A percentile compares a stretch with the other conserved stretches of the same genome.
Evolutionary conservation across 768 basidiomycete genomes (phyloP).

Genomic region (Lactarius indigo): DNA sequence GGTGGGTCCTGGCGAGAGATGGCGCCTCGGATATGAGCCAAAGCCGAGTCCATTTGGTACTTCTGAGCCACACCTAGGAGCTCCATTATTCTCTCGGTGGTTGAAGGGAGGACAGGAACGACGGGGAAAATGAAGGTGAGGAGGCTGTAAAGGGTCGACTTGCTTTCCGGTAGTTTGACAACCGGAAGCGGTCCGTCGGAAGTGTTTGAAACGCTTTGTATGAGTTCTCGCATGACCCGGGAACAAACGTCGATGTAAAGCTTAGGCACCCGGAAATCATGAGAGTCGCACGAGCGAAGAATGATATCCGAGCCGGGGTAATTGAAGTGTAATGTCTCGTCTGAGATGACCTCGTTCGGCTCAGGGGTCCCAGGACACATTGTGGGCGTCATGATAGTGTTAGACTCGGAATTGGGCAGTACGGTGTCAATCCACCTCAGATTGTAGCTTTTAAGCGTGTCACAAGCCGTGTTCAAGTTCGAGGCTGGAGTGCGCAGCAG

Average conservation of each 20-base stretch:
- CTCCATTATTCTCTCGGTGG: background rate
- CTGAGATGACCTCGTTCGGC: background rate
- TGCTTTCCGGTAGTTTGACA: background rate
- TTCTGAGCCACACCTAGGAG: conserved; percentile 7
- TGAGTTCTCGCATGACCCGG: background rate
- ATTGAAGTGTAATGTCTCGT: background rate
- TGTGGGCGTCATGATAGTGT: no score
- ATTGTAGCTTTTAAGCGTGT: background rate
- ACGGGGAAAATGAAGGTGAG: no score
- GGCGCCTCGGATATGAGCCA: background rate
- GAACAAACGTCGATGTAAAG: background rate
- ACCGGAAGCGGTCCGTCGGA: background rate
- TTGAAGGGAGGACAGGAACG: background rate
- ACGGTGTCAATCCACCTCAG: background rate
- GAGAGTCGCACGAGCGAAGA: background rate
- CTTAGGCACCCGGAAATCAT: background rate
- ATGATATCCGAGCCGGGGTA: background rate
- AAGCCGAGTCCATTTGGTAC: background rate
- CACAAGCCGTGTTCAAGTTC: background rate
- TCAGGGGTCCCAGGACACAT: background rate
- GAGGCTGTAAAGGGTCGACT: no score
- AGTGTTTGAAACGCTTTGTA: background rate
- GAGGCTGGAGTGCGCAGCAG: background rate
- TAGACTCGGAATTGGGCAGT: background rate
- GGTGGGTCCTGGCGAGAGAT: background rate